phyloP scores from a whole-genome alignment of 2,329 filamentous ascomycete species.

The Zymoseptoria brevis region DNA sequence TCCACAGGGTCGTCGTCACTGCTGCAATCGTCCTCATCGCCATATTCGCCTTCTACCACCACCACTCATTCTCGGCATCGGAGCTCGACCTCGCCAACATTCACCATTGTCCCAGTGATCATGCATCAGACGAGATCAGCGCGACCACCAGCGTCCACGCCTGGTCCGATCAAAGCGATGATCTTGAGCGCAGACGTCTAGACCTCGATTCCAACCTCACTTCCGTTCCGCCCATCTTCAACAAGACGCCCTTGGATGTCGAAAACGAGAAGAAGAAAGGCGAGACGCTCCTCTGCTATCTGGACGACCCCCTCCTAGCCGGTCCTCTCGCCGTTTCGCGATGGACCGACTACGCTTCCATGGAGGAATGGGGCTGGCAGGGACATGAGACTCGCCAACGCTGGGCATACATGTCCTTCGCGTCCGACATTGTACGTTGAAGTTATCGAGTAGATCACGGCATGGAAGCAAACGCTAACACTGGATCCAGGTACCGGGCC shows the following conservation, averaged over 20 bases:
- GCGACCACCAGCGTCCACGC: background rate
- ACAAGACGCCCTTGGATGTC: background rate
- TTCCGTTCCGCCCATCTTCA: background rate
- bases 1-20: background rate
- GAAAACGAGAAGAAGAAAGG: constrained; percentile 1
- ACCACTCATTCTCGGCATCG: background rate
- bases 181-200: background rate
- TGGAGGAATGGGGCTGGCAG: constrained; percentile 3
- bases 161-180: background rate
- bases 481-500: background rate
- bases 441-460: background rate
- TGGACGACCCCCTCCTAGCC: constrained; percentile 1
- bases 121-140: background rate
- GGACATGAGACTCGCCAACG: background rate
- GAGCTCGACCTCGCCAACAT: background rate
- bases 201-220: background rate
- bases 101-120: background rate
- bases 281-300: constrained; percentile 1
- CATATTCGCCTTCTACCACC: background rate
- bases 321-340: background rate
- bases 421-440: background rate
- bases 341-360: background rate
- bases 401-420: background rate
- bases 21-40: background rate
- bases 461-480: background rate